Evolutionary conservation across 805 yeast species (phyloP), one percentile per base, ranked within the genome.

Genomic region (Candida qinlingensis): DNA sequence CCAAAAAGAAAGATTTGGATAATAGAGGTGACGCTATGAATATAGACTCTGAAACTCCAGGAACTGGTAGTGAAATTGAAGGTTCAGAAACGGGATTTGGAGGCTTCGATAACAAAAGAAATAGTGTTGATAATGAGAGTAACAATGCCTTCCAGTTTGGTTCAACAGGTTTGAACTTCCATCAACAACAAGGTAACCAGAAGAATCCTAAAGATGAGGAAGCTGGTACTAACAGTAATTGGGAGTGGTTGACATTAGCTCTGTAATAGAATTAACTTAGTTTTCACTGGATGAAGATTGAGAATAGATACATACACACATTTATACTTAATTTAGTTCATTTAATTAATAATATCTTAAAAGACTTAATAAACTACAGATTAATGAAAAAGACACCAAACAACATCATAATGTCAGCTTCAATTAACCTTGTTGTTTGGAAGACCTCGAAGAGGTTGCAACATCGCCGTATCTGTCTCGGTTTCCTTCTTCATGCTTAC

Each of bases 401-500:
- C 19, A 19, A 19, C 19, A 19, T 19, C 19, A 19, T 19, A 19
- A 19, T 19, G 19, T 19, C 19, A 19, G 19, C 19, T 19, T 19
- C 19, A 19, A 26, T 30, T 34, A 28, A 7, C 31, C 25, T 19
- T 11, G 9, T 19, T 10, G 35, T 38, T 34, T 41, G 9, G 48
- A 37, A 19, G 45, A 25, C 30, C 19, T 47, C 9, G 46, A n/a
- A 27, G 59, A 57, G 2, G 66, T 54, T 46, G 64, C 68, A 34
- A 60, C 64, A 36, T 54, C 54, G 6, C 68, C 67, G 51, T 64
- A 68, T 37, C 70, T 55, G 50, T 64, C 59, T n/a, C 67, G 61
- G 10, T 69, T 62, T 29, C 55, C 54, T 27, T 52, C 56, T 40
- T 41, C 48, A 37, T 30, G 35, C 8, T 36, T 29, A 10, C 43